Evolutionary conservation across 768 basidiomycete genomes (phyloP), one percentile per base, ranked within the genome.

Genomic region (Leccinum fibrillosum): DNA sequence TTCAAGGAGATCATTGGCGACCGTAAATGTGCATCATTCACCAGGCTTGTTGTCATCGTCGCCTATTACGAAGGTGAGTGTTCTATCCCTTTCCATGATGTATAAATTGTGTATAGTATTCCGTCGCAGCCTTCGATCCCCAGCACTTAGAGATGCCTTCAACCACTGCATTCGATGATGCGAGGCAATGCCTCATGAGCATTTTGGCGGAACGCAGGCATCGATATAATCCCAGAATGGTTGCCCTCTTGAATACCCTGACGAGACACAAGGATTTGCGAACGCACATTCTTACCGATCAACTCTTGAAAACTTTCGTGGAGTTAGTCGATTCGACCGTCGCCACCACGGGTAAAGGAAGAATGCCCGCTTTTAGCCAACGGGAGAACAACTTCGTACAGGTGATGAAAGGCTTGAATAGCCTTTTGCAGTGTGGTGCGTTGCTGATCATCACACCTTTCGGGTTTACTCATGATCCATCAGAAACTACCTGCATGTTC

Each of bases 21-120:
- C n/a, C 7, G n/a, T 7, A 7, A 19, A n/a, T 42, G 6, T 19
- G 15, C n/a, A 15, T n/a, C 42, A n/a, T n/a, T 42, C n/a, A n/a
- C 9, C n/a, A 42, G n/a, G 42, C n/a, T 42, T 19, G 42, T 42
- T 19, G 15, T 7, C 42, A 42, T 42, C n/a, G 42, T 42, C n/a
- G 42, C 66, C 10, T 67, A 66, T 51, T 63, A 56, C 9, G 66
- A 67, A 32, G 59, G 66, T 68, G 19, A 48, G 66, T 44, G 23
- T 32, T 30, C 7, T 4, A 8, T 32, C 28, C 11, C 4, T 32
- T 32, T 32, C 11, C 11, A 32, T 8, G 21, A 21, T 8, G 3
- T 10, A 3, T 42, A 3, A 21, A 21, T 21, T 21, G 21, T 35
- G 10, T 28, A 11, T 35, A 47, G 39, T 6, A 1, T 4, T 19